phyloP scores from a whole-genome alignment of 1,139 yeast species.

The Hemisphaericaspora xylofermentans region DNA sequence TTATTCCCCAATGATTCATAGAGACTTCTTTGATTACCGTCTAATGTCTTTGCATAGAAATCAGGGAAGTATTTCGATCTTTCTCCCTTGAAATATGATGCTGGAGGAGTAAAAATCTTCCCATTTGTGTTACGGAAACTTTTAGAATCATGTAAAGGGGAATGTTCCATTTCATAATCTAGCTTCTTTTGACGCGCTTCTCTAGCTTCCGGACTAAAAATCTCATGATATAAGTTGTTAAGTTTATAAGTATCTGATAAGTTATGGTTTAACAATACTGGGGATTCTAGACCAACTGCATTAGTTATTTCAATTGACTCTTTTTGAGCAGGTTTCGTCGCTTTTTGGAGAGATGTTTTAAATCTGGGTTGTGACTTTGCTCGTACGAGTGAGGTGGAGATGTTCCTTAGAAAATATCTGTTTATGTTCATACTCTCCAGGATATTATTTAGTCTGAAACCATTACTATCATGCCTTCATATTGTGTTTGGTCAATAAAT shows the following conservation, averaged over 20 bases:
- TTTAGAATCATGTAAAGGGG: slow-evolving; percentile 84
- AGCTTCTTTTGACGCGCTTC: slow-evolving; percentile 54
- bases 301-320: slow-evolving; percentile 29
- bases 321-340: slow-evolving; percentile 30
- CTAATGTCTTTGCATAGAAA: slow-evolving; percentile 59
- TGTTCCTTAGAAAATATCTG: not conserved
- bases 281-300: slow-evolving; percentile 43
- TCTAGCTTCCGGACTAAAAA: slow-evolving; percentile 43
- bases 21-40: slow-evolving; percentile 36
- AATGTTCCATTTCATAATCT: slow-evolving; percentile 76
- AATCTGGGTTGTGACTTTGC: slow-evolving; percentile 16
- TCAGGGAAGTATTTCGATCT: slow-evolving; percentile 86
- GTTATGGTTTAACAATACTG: slow-evolving; percentile 29
- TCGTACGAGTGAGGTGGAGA: not conserved
- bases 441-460: too few relatives aligned
- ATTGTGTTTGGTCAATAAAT: too few relatives aligned
- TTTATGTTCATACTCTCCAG: too few relatives aligned
- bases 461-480: too few relatives aligned
- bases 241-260: slow-evolving; percentile 22
- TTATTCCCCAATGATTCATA: slow-evolving; percentile 45
- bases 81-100: slow-evolving; percentile 70
- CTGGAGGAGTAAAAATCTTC: slow-evolving; percentile 79
- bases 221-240: slow-evolving; percentile 22
- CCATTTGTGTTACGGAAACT: slow-evolving; percentile 80
- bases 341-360: slow-evolving; percentile 27